Evolutionary conservation across 164 flowering plant genomes (phyloP), one percentile per base, ranked within the genome.

Genomic region (Aristolochia californica): DNA sequence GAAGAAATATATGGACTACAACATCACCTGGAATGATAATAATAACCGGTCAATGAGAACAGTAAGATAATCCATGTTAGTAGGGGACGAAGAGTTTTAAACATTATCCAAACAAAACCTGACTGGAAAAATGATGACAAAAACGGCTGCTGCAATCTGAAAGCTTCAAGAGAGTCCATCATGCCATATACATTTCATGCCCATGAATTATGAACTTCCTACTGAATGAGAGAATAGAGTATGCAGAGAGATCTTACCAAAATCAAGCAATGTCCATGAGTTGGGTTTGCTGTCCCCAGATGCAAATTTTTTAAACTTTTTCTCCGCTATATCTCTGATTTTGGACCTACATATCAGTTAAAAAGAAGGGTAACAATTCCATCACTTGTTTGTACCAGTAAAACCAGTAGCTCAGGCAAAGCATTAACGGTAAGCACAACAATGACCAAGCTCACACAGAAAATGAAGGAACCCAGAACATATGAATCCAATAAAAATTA

Each of bases 181-280:
- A 34, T 34, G 40, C 7, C 40, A 34, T 34, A 8, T 34, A 34
- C 40, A 34, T 34, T 9, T 34, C 11, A 34, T 34, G 40, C 40
- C 40, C 40, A 8, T 34, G 4, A 34, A 34, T 9, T 34, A 8
- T 34, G 4, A 34, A 34, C 11, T 34, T 34, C 40, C 40, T 34
- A 34, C 40, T 34, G 40, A 34, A 34, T 3, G 10, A 12, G 40
- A 34, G 7, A 3, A n/a, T n/a, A n/a, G 7, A 34, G 10, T 7
- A 34, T 8, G 40, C 7, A 34, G 40, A 34, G 40, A 59, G 16
- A 40, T 28, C 84, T 69, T 59, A 93, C 99, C 99, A 57, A 89
- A 93, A 69, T 93, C 99, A 53, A 89, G 68, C 45, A 93, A 72
- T 15, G 95, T 87, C 97, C 99, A 93, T 18, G 96, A 81, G 62